A percentile compares a stretch with the other conserved stretches of the same genome.
phyloP scores from a whole-genome alignment of 768 basidiomycete species.

The Collybia mongolica region DNA sequence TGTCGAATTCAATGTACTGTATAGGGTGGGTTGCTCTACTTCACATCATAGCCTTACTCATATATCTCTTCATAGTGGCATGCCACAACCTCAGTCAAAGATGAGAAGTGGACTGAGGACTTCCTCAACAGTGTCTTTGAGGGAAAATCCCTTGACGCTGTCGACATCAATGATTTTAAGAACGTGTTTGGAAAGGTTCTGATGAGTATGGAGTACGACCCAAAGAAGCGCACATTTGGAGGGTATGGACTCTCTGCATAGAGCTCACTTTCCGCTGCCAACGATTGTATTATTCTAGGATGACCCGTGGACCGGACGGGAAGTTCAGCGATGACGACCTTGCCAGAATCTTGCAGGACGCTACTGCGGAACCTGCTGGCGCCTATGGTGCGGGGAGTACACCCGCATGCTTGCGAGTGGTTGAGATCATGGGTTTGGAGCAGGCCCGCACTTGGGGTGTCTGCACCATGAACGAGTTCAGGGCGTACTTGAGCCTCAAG shows the following conservation, averaged over 20 bases:
- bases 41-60: not conserved
- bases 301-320: not conserved
- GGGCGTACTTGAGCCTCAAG: slow-evolving; percentile 3
- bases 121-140: slow-evolving; percentile 37
- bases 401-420: not conserved
- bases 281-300: not conserved
- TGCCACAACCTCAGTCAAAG: slow-evolving; percentile 41
- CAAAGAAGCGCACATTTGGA: not conserved
- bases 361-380: not conserved
- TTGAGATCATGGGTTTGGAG: slow-evolving; percentile 7
- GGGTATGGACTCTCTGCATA: not conserved
- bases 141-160: slow-evolving; percentile 23
- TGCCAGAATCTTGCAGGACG: not conserved
- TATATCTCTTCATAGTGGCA: slow-evolving; percentile 41
- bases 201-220: not conserved
- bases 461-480: slow-evolving; percentile 7
- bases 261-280: no score
- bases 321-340: not conserved
- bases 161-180: not conserved
- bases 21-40: slow-evolving; percentile 24
- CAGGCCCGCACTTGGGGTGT: slow-evolving; percentile 1
- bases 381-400: not conserved
- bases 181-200: no score
- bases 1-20: slow-evolving; percentile 59
- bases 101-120: slow-evolving; percentile 47